Base-by-base conservation (phyloP, 805 yeast species). In the Kazachstania taianensis region DNA sequence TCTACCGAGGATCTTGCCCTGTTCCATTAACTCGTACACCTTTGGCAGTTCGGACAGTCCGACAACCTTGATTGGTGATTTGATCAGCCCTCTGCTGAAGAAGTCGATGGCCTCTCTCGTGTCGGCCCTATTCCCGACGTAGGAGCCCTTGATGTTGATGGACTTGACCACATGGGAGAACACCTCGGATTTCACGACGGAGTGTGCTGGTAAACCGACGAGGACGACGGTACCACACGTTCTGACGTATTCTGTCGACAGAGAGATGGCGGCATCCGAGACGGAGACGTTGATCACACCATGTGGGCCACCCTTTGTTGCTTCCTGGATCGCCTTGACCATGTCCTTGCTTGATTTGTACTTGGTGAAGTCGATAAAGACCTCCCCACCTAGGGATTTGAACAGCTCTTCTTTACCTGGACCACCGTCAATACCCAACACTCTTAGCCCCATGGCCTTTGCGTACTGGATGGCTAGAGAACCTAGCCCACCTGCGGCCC, bases 121-220 rank as follows among this genome's bases (percentile, higher is more conserved):
- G 60, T 84, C 94, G 38, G 80, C 81, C 62, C 94, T 77, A 72
- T 81, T 82, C 43, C 94, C 94, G 39, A 84, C 94, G 52, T 81
- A 81, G 19, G 94, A 81, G 41, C 92, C 94, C 56, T 68, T 72
- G 57, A 83, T 76, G 52, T 66, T 66, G 55, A 81, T 66, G 27
- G 82, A 73, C 59, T 72, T 79, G 44, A 80, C 77, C 36, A 83
- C 94, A 29, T 80, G 74, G 30, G 69, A 65, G 63, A 81, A 78
- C 32, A 83, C 81, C 32, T 73, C 68, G 13, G 84, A 73, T 43
- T 69, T 66, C 46, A 72, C 73, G 53, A 71, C 70, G 37, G 89
- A 85, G 48, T 75, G 75, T 9, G 85, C 83, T 43, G 94, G 94
- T 48, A 83, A 65, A 40, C 86, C 85, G 37, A 79, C 83, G 45